Base-by-base conservation (phyloP, 306 rosid species). In the Arachis hypogaea region DNA sequence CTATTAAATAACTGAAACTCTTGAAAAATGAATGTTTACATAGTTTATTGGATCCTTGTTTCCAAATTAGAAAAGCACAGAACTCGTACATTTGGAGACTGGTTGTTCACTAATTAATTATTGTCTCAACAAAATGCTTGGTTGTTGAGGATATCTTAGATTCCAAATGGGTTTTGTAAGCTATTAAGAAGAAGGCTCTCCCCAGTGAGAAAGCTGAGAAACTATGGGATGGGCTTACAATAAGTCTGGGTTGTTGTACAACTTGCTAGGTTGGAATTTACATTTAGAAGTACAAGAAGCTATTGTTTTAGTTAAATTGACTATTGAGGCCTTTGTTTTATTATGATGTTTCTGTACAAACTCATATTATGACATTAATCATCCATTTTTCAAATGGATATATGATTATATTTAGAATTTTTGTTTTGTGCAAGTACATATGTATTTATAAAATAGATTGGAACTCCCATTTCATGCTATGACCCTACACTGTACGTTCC, bases 1-100 rank as follows among this genome's bases (percentile, higher is more conserved):
- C 33, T 16, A 36, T 49, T 72, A 54, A 60, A 18, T 5, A 14
- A 62, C 12, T 73, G 54, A 62, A 73, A 49, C 54, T 73, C 61
- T 60, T 61, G 41, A 51, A 16, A 72, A 47, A 72, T 60, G 7
- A 72, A 49, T 41, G 44, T 33, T 33, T 33, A 33, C 38, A 33
- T 33, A 22, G 28, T 61, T 71, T 47, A 45, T 30, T 71, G 47
- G 47, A 47, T 22, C 10, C 8, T 16, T 47, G 36, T 60, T 59
- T 47, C 50, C 22, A 60, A 60, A 72, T 36, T 61, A 50, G 22
- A 51, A 46, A 45, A 3, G 16, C 11, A 50, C 51, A 49, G 44
- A 61, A 62, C 40, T 49, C 18, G 29, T 11, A 58, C 50, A 60
- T 61, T 61, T 49, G 62, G 69, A 38, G 61, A 62, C 38, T 33